Conservation (phyloP, 495 filamentous ascomycete species). For the Penicillium riverlandense region DNA sequence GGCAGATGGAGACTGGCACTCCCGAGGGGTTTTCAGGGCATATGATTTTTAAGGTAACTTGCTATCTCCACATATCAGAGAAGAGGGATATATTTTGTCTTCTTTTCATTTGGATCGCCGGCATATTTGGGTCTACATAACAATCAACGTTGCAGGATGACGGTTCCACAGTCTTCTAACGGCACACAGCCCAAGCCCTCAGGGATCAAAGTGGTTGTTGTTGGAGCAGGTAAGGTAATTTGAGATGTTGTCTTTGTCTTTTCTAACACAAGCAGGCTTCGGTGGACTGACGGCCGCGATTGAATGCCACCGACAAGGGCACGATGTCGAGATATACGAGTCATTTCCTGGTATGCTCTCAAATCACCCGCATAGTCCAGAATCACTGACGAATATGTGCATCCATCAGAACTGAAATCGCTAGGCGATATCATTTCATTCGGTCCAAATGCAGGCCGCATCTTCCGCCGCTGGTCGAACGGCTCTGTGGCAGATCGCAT, state of each 20-base stretch:
- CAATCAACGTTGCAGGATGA: not conserved
- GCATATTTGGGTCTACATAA: too few relatives aligned
- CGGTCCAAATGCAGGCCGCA: slow-evolving; percentile 51
- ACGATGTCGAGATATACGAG: slow-evolving; percentile 54
- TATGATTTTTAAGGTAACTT: too few relatives aligned
- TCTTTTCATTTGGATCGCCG: too few relatives aligned
- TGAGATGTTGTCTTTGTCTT: not conserved
- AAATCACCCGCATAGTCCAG: too few relatives aligned
- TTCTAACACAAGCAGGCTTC: slow-evolving; percentile 31
- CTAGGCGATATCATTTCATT: slow-evolving; percentile 61
- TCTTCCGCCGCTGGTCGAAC: slow-evolving; percentile 43
- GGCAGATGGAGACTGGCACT: slow-evolving; percentile 2
- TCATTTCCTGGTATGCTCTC: slow-evolving; percentile 33
- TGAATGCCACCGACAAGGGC: slow-evolving; percentile 57
- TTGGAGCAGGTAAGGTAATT: slow-evolving; percentile 34
- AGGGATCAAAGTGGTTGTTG: slow-evolving; percentile 53
- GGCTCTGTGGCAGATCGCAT: slow-evolving; percentile 39
- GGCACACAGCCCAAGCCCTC: slow-evolving; percentile 9
- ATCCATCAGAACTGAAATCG: slow-evolving; percentile 36
- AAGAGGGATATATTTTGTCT: too few relatives aligned
- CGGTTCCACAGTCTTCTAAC: not conserved
- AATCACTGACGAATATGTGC: too few relatives aligned
- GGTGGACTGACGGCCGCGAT: slow-evolving; percentile 58
- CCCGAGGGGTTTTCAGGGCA: too few relatives aligned
- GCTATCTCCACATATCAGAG: too few relatives aligned